phyloP scores from a whole-genome alignment of 192 early-diverging fungal genomes.

The Geranomyces michiganensis region DNA sequence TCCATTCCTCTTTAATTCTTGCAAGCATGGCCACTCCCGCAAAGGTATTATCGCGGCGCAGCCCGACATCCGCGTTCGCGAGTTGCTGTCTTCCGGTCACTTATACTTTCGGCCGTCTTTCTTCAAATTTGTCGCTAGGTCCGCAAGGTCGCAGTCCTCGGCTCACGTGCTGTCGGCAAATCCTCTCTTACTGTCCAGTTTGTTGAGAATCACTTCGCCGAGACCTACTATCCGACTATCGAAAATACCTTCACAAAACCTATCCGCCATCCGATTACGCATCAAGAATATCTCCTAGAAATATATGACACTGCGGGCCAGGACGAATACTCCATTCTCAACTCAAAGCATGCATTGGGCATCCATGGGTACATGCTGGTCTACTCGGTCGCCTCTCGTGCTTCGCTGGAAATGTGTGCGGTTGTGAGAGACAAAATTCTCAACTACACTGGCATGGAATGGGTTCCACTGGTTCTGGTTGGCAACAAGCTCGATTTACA shows the following conservation, averaged over 20 bases:
- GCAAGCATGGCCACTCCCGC: neutral
- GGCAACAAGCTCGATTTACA: slow-evolving; percentile 92
- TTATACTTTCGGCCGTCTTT: neutral
- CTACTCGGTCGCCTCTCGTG: slow-evolving; percentile 84
- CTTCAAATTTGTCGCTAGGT: slow-evolving; percentile 53
- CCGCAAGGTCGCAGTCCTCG: slow-evolving; percentile 80
- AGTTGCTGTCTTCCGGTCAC: no score
- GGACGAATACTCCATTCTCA: slow-evolving; percentile 93
- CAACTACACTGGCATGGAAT: slow-evolving; percentile 86
- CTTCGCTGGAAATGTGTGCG: slow-evolving; percentile 87
- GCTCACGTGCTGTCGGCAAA: slow-evolving; percentile 77
- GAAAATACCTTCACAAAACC: slow-evolving; percentile 89
- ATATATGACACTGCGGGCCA: slow-evolving; percentile 98
- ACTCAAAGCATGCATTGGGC: slow-evolving; percentile 84
- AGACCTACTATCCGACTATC: slow-evolving; percentile 95
- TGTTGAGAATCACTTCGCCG: slow-evolving; percentile 87
- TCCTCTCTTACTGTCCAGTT: slow-evolving; percentile 93
- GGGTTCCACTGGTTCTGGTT: slow-evolving; percentile 87
- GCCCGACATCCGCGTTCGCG: no score
- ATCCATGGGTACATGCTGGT: slow-evolving; percentile 95
- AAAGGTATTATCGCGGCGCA: neutral
- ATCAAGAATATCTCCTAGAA: slow-evolving; percentile 82
- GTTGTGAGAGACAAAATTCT: slow-evolving; percentile 94
- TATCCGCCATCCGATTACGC: slow-evolving; percentile 66
- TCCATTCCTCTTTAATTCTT: no score